Conservation (phyloP, 2,329 filamentous ascomycete genomes). For the Zopfia rhizophila region DNA sequence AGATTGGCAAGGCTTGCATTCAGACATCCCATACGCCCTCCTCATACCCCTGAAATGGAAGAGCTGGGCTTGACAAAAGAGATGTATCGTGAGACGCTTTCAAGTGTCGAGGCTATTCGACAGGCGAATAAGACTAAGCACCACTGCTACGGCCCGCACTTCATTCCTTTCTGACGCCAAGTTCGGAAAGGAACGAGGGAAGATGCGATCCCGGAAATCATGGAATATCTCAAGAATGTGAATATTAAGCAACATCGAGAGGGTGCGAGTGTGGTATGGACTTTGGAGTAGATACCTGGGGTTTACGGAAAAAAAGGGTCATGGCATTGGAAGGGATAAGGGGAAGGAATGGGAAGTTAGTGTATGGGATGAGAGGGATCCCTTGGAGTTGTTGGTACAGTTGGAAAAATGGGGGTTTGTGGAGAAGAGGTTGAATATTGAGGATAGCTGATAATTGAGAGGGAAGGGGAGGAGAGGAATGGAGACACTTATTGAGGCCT, state of each 20-base stretch:
- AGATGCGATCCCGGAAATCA: slow-evolving; percentile 28
- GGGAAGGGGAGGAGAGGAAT: not conserved
- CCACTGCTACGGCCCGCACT: slow-evolving; percentile 12
- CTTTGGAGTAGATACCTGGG: slow-evolving; percentile 34
- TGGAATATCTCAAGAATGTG: slow-evolving; percentile 32
- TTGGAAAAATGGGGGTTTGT: slow-evolving; percentile 37
- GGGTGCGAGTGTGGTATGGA: slow-evolving; percentile 31
- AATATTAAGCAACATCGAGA: slow-evolving; percentile 26
- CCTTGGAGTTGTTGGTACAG: slow-evolving; percentile 32
- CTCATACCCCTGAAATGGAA: slow-evolving; percentile 37
- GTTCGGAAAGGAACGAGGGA: slow-evolving; percentile 25
- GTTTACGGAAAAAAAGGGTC: slow-evolving; percentile 36
- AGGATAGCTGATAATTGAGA: slow-evolving; percentile 32
- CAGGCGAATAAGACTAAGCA: slow-evolving; percentile 5
- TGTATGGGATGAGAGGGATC: slow-evolving; percentile 36
- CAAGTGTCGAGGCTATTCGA: slow-evolving; percentile 29
- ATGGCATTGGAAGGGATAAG: slow-evolving; percentile 20
- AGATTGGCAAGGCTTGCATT: slow-evolving; percentile 35
- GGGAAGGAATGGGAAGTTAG: slow-evolving; percentile 38
- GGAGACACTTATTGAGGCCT: not conserved
- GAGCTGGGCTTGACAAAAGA: slow-evolving; percentile 30
- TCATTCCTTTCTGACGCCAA: slow-evolving; percentile 21
- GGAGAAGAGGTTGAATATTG: slow-evolving; percentile 30
- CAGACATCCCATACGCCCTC: slow-evolving; percentile 33
- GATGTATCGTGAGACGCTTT: slow-evolving; percentile 25